Evolutionary conservation across 2,329 filamentous ascomycete genomes (phyloP).

Genomic region (Cytospora chrysosperma): DNA sequence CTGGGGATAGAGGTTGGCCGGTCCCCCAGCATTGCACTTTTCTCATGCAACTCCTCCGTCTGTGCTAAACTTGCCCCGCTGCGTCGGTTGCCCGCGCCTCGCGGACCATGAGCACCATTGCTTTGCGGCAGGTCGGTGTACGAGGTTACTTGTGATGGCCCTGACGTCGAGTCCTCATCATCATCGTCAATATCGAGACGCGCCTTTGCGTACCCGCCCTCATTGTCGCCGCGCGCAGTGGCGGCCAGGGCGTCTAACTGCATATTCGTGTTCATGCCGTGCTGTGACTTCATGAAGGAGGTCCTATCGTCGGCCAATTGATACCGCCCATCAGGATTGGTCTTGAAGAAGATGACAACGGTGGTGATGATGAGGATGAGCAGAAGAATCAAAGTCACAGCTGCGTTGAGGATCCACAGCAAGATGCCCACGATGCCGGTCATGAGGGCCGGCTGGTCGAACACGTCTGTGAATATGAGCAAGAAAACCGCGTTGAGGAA

Average conservation of each 20-base stretch:
- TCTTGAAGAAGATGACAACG: conserved; percentile 68
- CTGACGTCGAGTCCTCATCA: conserved; percentile 65
- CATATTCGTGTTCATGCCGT: conserved; percentile 66
- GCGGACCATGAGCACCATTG: background rate
- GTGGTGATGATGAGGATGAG: conserved; percentile 72
- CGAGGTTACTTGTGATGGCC: conserved; percentile 28
- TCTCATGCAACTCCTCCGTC: conserved; percentile 31
- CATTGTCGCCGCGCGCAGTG: conserved; percentile 76
- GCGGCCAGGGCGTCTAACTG: conserved; percentile 81
- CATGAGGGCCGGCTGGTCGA: conserved; percentile 74
- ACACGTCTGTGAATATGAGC: conserved; percentile 78
- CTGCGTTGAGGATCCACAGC: conserved; percentile 79
- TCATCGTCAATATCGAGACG: conserved; percentile 64
- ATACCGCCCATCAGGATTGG: conserved; percentile 84
- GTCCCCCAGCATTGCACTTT: conserved; percentile 11
- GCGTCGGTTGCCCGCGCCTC: conserved; percentile 38
- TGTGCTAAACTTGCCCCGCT: conserved; percentile 50
- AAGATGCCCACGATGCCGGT: conserved; percentile 80
- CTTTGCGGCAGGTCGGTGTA: conserved; percentile 14
- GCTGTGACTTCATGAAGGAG: conserved; percentile 87
- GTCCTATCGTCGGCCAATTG: conserved; percentile 88
- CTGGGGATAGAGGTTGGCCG: conserved; percentile 29
- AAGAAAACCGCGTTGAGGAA: conserved; percentile 81
- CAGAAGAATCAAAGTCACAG: conserved; percentile 72
- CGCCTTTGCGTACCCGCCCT: conserved; percentile 51